Evolutionary conservation across 2,329 filamentous ascomycete species (phyloP).

Genomic region (Fusarium tuaranense): DNA sequence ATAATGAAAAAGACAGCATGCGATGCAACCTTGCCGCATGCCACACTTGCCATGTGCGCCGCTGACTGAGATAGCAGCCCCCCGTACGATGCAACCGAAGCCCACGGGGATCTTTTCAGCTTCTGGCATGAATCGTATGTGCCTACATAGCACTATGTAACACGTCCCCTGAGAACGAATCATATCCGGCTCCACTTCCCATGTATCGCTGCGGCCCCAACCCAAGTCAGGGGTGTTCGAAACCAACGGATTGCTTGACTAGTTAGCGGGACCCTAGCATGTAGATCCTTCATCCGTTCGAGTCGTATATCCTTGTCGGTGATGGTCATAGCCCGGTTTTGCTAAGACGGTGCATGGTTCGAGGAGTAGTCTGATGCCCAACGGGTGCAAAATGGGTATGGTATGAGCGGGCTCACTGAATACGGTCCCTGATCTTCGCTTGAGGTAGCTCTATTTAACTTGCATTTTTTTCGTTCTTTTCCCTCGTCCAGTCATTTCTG

Average conservation of each 20-base stretch:
- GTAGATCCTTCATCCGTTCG: neutral
- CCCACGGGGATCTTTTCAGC: neutral
- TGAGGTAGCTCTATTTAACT: conserved; percentile 2
- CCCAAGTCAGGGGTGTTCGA: neutral
- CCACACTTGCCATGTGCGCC: neutral
- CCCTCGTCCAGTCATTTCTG: neutral
- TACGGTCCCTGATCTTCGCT: neutral
- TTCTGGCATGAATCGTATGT: neutral
- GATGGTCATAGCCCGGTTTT: neutral
- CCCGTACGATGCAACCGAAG: neutral
- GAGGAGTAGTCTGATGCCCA: neutral
- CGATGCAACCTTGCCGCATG: conserved; percentile 1
- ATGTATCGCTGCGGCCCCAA: neutral
- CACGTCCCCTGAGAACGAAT: neutral
- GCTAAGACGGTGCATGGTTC: neutral
- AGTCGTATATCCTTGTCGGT: neutral
- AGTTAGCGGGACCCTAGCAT: neutral
- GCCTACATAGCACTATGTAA: neutral
- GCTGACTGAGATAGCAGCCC: neutral
- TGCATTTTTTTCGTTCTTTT: neutral
- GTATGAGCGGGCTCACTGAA: neutral
- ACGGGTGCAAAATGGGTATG: neutral
- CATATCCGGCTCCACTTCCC: neutral
- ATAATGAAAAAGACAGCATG: neutral
- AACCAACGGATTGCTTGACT: neutral